Evolutionary conservation across 441 rosid genomes (phyloP), one percentile per base, ranked within the genome.

Genomic region (Caryocar brasiliense): DNA sequence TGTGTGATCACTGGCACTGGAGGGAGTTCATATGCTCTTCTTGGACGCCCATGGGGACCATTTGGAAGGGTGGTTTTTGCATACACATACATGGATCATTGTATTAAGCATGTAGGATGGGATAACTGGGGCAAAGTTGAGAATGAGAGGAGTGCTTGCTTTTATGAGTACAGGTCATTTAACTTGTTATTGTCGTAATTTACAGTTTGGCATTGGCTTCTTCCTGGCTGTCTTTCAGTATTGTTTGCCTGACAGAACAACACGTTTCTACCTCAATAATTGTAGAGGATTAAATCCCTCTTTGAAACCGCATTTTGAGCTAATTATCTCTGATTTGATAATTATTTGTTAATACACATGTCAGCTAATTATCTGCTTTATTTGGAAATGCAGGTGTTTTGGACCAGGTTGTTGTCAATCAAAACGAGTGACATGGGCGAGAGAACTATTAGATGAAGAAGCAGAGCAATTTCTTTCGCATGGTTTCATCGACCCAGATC

Each of bases 31-130:
- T 85, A 86, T 61, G 36, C 61, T 37, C 53, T 82, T 73, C 95
- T 88, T 0, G 98, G 98, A 61, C 80, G 98, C 12, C 98, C 98
- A 45, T 91, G 98, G 98, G 98, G 96, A 61, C 99, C 97, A 32
- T 88, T 92, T 23, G 97, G 97, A 62, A 82, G 97, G 54, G 99
- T 83, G 48, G 87, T 92, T 6, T 79, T 78, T 68, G 94, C 90
- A 9, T 74, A 80, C 58, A 83, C 90, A 9, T 82, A 72, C 50
- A 80, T 92, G 86, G 99, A 88, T 74, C 76, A 76, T 0, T 82
- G 96, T 57, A 64, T 92, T 59, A 82, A 47, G 58, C 70, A 73
- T n/a, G 69, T 32, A 0, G 97, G 99, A 27, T 92, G 99, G 99
- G 47, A 92, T 62, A 92, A 88, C 60, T 92, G 99, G 99, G 85